Evolutionary conservation across 129 eudicot species (phyloP), one percentile per base, ranked within the genome.

Genomic region (Escallonia herrerae): DNA sequence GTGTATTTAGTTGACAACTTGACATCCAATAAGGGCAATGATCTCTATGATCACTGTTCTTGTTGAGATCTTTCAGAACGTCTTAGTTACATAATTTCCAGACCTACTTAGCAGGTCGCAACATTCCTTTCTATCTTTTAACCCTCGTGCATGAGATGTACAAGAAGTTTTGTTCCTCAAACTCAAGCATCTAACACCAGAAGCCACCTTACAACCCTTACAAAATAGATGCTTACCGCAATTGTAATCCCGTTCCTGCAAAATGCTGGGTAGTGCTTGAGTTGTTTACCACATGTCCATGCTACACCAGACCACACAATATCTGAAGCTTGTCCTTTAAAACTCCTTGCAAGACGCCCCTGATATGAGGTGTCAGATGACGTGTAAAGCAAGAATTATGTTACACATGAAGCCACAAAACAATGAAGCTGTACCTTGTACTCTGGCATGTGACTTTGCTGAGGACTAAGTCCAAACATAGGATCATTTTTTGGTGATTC

Each of bases 221-320:
- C 5, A 41, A 58, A 56, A 72, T 37, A 50, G 53, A 80, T 62
- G 65, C 83, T 85, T 82, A 94, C 99, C 65, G 83, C 77, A 14
- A 94, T 94, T 15, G 93, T 84, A 51, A 87, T 80, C 67, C 95
- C 94, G 53, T 86, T 88, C 64, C 99, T 72, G 80, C 80, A 72
- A 72, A 94, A 94, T 40, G 93, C 86, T 49, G 99, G 88, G 63
- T 79, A 94, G 72, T 94, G 99, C 68, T 84, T 94, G 43, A 94
- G 86, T 67, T 89, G 97, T 79, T 94, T 94, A 62, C 86, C 81
- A 74, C 99, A 94, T 15, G 79, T 61, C 99, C 99, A 94, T 15
- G 95, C 67, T 56, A 62, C 80, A 78, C 99, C 99, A 42, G 96
- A 83, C 99, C 99, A 94, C 68, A 77, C 81, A 70, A 94, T 89